A percentile compares a stretch with the other conserved stretches of the same genome.
Conservation (phyloP, 768 basidiomycete genomes). For the Hemileccinum impolitum region DNA sequence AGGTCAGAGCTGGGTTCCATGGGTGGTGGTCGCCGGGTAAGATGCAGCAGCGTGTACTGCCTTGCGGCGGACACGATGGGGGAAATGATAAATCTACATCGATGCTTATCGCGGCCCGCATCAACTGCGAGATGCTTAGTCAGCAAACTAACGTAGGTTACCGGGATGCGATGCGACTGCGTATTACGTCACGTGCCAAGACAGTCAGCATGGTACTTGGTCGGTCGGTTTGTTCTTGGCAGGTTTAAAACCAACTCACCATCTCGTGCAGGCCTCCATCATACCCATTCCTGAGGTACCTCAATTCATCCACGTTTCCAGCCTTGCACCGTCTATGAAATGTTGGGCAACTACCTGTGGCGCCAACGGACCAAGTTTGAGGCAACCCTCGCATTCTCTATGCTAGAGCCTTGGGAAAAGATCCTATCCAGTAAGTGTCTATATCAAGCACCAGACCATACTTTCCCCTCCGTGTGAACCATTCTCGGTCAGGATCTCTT, state of each 20-base stretch:
- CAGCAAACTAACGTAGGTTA: too few relatives aligned
- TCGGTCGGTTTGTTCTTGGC: too few relatives aligned
- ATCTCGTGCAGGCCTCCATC: not conserved
- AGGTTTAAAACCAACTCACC: slow-evolving; percentile 4
- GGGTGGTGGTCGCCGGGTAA: slow-evolving; percentile 19
- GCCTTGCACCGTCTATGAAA: slow-evolving; percentile 17
- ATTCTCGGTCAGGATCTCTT: slow-evolving; percentile 3
- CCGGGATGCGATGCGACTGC: not conserved
- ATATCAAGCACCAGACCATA: not conserved
- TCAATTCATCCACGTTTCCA: not conserved
- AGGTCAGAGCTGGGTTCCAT: not conserved
- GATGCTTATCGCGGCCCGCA: not conserved
- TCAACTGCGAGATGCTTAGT: too few relatives aligned
- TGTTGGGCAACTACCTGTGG: slow-evolving; percentile 30
- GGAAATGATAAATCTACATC: not conserved
- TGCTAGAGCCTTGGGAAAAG: slow-evolving; percentile 74
- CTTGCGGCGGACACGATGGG: not conserved
- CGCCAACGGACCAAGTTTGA: slow-evolving; percentile 40
- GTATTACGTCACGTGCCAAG: slow-evolving; percentile 23
- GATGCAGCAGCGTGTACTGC: not conserved
- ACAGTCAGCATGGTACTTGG: slow-evolving; percentile 1
- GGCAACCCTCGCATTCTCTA: slow-evolving; percentile 54
- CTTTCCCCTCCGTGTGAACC: slow-evolving; percentile 1
- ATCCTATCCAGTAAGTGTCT: slow-evolving; percentile 49
- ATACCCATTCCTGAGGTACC: not conserved